Evolutionary conservation across 2,329 filamentous ascomycete genomes (phyloP), one percentile per base, ranked within the genome.

Genomic region (Torrubiellomyces zombiae): DNA sequence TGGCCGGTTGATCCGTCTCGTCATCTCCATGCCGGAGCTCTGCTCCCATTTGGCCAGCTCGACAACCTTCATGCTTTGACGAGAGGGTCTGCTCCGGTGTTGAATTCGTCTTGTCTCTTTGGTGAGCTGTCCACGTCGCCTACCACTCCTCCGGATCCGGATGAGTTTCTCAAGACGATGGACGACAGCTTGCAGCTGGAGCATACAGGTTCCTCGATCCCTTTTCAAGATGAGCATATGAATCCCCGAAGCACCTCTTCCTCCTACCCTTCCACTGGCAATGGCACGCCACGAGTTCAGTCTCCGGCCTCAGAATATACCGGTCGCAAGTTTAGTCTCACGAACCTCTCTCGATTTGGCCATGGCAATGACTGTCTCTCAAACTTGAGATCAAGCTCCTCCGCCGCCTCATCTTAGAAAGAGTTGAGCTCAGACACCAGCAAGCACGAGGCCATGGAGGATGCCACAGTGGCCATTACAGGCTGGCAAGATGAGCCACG

Each of bases 221-320:
- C 26, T 10, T 15, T 14, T 17, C n/a, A 21, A 18, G 23, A 28
- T 11, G 24, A 16, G 15, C 14, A 16, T 7, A 21, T 13, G 12
- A 30, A 27, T 11, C 27, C 26, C 16, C 39, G 44, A n/a, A 46
- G 39, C 24, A 28, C 34, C 4, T 50, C 47, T n/a, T 50, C 47
- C 8, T 39, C 39, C 2, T 50, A 50, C 19, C 42, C 38, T 9
- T 38, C 40, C 8, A 28, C 37, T 3, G 34, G 34, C 2, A 28
- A 36, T n/a, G 28, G 20, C 7, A 37, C 37, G 4, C 32, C 29
- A 8, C 28, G 35, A 11, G 15, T 40, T 2, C 38, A 40, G 16
- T 51, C 49, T n/a, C 47, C 47, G 4, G 31, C 35, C 7, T 37
- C 38, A 7, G 31, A 35, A 5, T 24, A 32, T 18, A 13, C 22